Evolutionary conservation across 306 rosid species (phyloP).

Genomic region (Benincasa hispida): DNA sequence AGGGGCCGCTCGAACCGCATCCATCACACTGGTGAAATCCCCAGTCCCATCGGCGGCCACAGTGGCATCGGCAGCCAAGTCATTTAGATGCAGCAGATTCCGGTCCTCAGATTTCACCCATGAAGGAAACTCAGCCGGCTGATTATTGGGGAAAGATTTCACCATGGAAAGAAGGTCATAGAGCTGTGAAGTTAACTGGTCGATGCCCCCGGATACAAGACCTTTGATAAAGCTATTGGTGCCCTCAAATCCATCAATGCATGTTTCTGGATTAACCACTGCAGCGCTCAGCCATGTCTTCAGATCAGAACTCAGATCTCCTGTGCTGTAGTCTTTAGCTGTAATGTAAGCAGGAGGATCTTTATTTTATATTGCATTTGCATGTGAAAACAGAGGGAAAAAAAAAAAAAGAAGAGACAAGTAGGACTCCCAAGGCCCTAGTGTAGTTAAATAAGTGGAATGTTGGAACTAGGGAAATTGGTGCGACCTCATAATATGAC

Average conservation of each 20-base stretch:
- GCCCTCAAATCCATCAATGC: slow-evolving; percentile 73
- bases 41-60: slow-evolving; percentile 79
- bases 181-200: slow-evolving; percentile 35
- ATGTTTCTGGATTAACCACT: slow-evolving; percentile 56
- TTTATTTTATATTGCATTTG: background rate
- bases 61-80: slow-evolving; percentile 25
- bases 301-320: slow-evolving; percentile 57
- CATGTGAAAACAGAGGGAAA: too few species aligned
- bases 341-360: background rate
- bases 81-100: slow-evolving; percentile 34
- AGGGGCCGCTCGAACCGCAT: slow-evolving; percentile 69
- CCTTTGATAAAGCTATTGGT: slow-evolving; percentile 39
- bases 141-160: slow-evolving; percentile 7
- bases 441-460: too few species aligned
- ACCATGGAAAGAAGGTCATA: slow-evolving; percentile 40
- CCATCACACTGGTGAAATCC: slow-evolving; percentile 38
- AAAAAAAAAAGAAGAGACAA: too few species aligned
- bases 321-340: slow-evolving; percentile 59
- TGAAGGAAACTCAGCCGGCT: slow-evolving; percentile 21
- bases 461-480: too few species aligned
- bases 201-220: slow-evolving; percentile 28
- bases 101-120: slow-evolving; percentile 43
- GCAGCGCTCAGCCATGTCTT: slow-evolving; percentile 86
- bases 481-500: too few species aligned
- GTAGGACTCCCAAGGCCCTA: too few species aligned